A percentile compares a stretch with the other conserved stretches of the same genome.
Conservation (phyloP, 208 protist species). For the Acanthamoeba polyphaga region DNA sequence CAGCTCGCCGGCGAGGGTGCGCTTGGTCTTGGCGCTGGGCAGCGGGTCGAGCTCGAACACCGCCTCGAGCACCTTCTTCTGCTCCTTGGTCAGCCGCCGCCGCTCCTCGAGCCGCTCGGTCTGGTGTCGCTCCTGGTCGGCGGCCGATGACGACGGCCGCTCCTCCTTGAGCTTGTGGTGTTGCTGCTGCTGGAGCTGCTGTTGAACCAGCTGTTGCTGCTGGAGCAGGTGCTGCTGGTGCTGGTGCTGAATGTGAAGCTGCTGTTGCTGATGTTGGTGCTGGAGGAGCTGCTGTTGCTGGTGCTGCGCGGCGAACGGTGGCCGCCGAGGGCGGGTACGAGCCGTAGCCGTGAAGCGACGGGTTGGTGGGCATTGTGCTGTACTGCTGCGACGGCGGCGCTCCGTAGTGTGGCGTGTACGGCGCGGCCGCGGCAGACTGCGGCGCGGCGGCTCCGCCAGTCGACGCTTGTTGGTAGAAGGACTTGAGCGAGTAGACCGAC, state of each 20-base stretch:
- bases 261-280: not conserved
- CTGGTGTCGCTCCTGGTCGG: not conserved
- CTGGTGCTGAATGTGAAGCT: constrained; percentile 6
- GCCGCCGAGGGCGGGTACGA: not conserved
- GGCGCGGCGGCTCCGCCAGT: not conserved
- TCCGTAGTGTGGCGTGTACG: constrained; percentile 19
- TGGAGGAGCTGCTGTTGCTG: not conserved
- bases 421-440: not conserved
- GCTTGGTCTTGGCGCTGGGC: constrained; percentile 75
- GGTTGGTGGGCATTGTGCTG: not conserved
- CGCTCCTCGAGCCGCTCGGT: constrained; percentile 73
- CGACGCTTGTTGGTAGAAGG: not conserved
- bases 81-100: constrained; percentile 77
- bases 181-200: constrained; percentile 29
- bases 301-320: not conserved
- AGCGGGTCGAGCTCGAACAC: constrained; percentile 83
- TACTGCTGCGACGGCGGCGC: not conserved
- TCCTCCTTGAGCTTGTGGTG: constrained; percentile 26
- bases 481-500: constrained; percentile 10
- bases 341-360: not conserved
- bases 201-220: constrained; percentile 3
- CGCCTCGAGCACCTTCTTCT: constrained; percentile 79
- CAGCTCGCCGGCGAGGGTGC: constrained; percentile 78
- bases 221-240: not conserved
- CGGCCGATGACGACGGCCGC: not conserved